Conservation (phyloP, 1,284 basidiomycete species). For the Cutaneotrichosporon daszewskae region DNA sequence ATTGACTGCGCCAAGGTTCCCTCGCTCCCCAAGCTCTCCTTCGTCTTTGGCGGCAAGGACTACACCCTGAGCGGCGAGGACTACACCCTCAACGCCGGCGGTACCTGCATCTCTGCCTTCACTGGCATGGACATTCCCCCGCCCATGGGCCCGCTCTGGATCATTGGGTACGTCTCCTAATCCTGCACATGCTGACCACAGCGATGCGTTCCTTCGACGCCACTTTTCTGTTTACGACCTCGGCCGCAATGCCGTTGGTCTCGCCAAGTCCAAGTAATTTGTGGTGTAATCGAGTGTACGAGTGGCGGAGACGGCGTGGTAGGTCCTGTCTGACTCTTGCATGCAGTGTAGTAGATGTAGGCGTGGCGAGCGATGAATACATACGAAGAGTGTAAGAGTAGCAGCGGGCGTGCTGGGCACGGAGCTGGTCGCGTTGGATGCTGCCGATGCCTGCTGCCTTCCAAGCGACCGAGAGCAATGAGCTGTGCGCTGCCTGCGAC, state of each 20-base stretch:
- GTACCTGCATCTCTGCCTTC: slow-evolving; percentile 92
- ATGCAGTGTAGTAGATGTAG: too few species aligned
- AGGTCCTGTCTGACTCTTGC: too few species aligned
- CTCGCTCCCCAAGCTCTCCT: slow-evolving; percentile 74
- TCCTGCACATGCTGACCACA: not conserved
- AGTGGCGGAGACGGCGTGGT: too few species aligned
- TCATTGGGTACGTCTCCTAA: slow-evolving; percentile 73
- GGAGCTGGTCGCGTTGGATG: too few species aligned
- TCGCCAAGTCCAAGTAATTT: slow-evolving; percentile 20
- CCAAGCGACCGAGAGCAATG: too few species aligned
- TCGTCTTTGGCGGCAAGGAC: slow-evolving; percentile 73
- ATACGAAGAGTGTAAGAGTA: too few species aligned
- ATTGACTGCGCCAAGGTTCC: slow-evolving; percentile 84
- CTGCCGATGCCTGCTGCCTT: too few species aligned
- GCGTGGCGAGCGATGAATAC: too few species aligned
- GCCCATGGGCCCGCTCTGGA: slow-evolving; percentile 84
- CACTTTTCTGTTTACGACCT: slow-evolving; percentile 95
- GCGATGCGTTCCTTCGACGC: slow-evolving; percentile 73
- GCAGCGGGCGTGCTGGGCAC: too few species aligned
- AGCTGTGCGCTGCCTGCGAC: too few species aligned
- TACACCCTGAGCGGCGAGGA: slow-evolving; percentile 78
- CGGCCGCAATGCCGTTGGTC: slow-evolving; percentile 52
- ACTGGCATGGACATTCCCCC: slow-evolving; percentile 86
- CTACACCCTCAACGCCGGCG: slow-evolving; percentile 83
- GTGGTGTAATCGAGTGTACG: not conserved